Conservation (phyloP, 192 early-diverging fungal genomes). For the Backusella mclennaniae region DNA sequence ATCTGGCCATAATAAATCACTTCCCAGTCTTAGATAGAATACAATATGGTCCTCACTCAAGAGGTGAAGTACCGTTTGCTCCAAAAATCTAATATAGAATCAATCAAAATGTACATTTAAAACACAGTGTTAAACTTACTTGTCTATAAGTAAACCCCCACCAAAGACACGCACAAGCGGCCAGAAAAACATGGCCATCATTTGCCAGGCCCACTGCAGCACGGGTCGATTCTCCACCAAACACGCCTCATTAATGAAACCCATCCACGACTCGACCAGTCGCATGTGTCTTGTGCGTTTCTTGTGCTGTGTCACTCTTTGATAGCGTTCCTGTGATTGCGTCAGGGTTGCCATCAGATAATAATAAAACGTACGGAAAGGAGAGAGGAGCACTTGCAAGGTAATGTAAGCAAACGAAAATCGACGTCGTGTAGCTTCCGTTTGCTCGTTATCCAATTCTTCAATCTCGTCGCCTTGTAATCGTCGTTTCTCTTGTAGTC, state of each 20-base stretch:
- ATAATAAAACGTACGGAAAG: slow-evolving; percentile 19
- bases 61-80: slow-evolving; percentile 45
- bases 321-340: slow-evolving; percentile 36
- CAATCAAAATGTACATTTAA: not conserved
- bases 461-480: not conserved
- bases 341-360: slow-evolving; percentile 24
- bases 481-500: slow-evolving; percentile 21
- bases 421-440: not conserved
- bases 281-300: slow-evolving; percentile 35
- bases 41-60: slow-evolving; percentile 47
- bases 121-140: slow-evolving; percentile 32
- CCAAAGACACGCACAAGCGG: slow-evolving; percentile 45
- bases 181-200: slow-evolving; percentile 46
- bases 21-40: slow-evolving; percentile 44
- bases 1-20: slow-evolving; percentile 49
- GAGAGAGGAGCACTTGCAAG: slow-evolving; percentile 29
- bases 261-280: slow-evolving; percentile 30
- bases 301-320: slow-evolving; percentile 30
- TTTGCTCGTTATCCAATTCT: not conserved
- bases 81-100: slow-evolving; percentile 40
- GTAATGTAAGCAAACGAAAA: slow-evolving; percentile 38
- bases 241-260: slow-evolving; percentile 36
- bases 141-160: slow-evolving; percentile 43
- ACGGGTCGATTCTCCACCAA: slow-evolving; percentile 42
- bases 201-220: slow-evolving; percentile 45